Evolutionary conservation across 2,329 filamentous ascomycete genomes (phyloP).

Genomic region (Cladobotryum protrusum): DNA sequence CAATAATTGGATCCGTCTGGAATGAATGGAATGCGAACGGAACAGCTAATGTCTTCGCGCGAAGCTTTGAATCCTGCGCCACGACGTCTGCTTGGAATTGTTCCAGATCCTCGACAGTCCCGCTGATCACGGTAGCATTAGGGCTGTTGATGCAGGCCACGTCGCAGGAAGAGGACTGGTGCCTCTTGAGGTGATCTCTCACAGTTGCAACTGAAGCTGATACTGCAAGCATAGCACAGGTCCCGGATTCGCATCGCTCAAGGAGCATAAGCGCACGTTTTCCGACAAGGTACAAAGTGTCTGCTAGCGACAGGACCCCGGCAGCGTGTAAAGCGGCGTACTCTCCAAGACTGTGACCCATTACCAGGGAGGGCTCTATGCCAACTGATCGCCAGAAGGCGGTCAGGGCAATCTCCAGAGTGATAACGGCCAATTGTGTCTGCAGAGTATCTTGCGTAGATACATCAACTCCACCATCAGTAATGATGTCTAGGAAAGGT

Average conservation of each 20-base stretch:
- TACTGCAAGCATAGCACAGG: constrained; percentile 54
- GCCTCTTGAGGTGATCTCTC: neutral
- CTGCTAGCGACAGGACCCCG: constrained; percentile 16
- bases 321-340: constrained; percentile 23
- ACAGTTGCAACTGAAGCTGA: constrained; percentile 32
- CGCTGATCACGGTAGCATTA: constrained; percentile 65
- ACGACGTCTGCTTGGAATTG: constrained; percentile 36
- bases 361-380: constrained; percentile 19
- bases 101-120: constrained; percentile 23
- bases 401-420: constrained; percentile 23
- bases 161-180: constrained; percentile 37
- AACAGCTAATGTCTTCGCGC: constrained; percentile 41
- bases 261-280: constrained; percentile 4
- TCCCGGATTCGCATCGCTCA: constrained; percentile 58
- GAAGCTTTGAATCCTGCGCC: constrained; percentile 33
- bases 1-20: constrained; percentile 49
- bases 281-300: constrained; percentile 6
- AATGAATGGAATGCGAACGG: constrained; percentile 50
- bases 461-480: neutral
- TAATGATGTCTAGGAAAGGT: too few species aligned
- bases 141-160: constrained; percentile 71
- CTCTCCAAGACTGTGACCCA: constrained; percentile 15
- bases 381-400: constrained; percentile 17
- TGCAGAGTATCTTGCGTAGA: neutral
- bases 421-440: constrained; percentile 1